These are phyloP conservation scores for Ascochyta pisi DNA, from an alignment of 2,329 filamentous ascomycete genomes.

Conservation along the genomic window DNA sequence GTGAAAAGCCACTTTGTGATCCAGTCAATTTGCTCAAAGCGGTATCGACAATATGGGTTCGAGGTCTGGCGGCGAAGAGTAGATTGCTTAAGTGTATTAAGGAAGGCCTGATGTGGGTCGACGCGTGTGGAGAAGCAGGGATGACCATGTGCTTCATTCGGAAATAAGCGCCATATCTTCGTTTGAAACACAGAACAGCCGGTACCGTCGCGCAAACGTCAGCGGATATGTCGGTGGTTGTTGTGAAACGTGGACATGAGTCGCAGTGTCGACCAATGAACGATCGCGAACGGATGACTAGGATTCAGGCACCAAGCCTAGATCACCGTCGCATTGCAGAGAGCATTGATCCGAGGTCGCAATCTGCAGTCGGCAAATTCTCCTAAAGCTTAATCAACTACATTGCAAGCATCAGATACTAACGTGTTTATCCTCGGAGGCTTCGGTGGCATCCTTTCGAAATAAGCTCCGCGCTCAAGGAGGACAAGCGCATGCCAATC, in stretches of 20 bases:
- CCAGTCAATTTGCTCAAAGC: neutral
- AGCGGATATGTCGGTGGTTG: neutral
- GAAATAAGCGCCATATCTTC: conserved; percentile 1
- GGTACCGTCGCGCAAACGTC: neutral
- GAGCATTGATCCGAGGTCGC: neutral
- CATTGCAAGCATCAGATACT: neutral
- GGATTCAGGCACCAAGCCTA: neutral
- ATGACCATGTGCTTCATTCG: conserved; percentile 2
- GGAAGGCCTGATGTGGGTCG: conserved; percentile 10
- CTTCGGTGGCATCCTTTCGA: neutral
- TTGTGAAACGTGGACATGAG: conserved; percentile 1
- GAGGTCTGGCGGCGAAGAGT: conserved; percentile 1
- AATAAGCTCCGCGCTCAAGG: conserved; percentile 12
- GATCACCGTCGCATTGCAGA: neutral
- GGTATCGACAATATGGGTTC: neutral
- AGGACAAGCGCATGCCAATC: conserved; percentile 4
- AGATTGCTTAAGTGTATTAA: conserved; percentile 18
- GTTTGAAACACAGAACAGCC: conserved; percentile 15
- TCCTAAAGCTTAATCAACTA: conserved; percentile 3
- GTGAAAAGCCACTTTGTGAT: conserved; percentile 1
- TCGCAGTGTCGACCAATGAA: conserved; percentile 1
- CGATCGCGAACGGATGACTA: neutral
- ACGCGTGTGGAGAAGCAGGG: conserved; percentile 13
- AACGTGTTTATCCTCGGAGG: neutral
- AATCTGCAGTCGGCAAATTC: conserved; percentile 5